Conservation (phyloP, 1,139 yeast species). For the Pichia kudriavzevii region DNA sequence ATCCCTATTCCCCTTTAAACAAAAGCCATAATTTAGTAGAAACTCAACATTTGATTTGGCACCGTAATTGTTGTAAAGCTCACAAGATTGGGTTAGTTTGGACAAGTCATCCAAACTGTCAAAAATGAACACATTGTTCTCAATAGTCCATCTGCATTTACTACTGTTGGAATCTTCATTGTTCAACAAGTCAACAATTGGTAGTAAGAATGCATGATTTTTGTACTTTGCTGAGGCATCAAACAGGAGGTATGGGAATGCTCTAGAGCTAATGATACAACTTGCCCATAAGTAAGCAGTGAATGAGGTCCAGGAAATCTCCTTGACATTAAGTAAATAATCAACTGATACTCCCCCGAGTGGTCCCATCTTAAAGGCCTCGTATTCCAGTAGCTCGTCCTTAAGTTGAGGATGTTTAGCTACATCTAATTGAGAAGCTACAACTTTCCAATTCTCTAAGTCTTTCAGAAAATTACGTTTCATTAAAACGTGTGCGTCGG, state of each 20-base stretch:
- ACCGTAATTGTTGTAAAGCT: conserved; percentile 77
- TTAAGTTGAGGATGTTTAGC: conserved; percentile 11
- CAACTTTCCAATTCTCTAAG: conserved; percentile 45
- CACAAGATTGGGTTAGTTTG: conserved; percentile 35
- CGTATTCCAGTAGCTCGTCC: conserved; percentile 28
- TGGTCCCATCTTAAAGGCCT: conserved; percentile 20
- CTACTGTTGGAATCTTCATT: conserved; percentile 46
- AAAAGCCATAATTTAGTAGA: conserved; percentile 61
- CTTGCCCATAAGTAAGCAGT: conserved; percentile 69
- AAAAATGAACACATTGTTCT: conserved; percentile 24
- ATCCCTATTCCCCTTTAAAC: conserved; percentile 48
- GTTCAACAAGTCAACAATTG: conserved; percentile 71
- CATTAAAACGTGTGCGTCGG: conserved; percentile 43
- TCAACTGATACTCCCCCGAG: conserved; percentile 16
- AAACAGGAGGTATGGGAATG: conserved; percentile 60
- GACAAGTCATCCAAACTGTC: conserved; percentile 26
- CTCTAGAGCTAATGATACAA: conserved; percentile 62
- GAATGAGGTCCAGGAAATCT: conserved; percentile 50
- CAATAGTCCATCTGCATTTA: conserved; percentile 56
- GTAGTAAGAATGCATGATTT: conserved; percentile 63
- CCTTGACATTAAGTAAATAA: conserved; percentile 14
- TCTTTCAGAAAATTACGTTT: conserved; percentile 33
- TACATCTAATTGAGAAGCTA: conserved; percentile 17
- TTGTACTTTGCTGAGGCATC: conserved; percentile 21
- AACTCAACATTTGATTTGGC: conserved; percentile 78